Evolutionary conservation across 106 monocot genomes (phyloP).

Genomic region (Chionographis japonica): DNA sequence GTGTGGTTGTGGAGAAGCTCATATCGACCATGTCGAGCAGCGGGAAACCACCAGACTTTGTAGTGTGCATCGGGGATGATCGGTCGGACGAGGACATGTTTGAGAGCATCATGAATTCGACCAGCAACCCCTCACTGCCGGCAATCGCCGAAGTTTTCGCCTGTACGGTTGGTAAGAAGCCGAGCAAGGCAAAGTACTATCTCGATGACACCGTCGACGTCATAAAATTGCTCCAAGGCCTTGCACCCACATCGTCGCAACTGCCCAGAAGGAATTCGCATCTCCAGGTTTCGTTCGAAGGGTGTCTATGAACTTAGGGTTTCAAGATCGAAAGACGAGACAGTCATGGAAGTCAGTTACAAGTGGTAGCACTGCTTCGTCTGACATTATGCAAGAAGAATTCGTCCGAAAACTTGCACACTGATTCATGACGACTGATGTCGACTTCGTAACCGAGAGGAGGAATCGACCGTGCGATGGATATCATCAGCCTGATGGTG

Average conservation of each 20-base stretch:
- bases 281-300: conserved; percentile 51
- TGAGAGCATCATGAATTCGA: conserved; percentile 51
- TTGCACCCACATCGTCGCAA: conserved; percentile 32
- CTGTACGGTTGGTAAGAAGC: conserved; percentile 85
- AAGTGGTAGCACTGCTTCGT: too few species aligned
- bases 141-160: conserved; percentile 56
- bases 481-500: too few species aligned
- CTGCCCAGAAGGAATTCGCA: conserved; percentile 15
- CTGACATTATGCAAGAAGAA: too few species aligned
- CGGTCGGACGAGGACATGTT: conserved; percentile 94
- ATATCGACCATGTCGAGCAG: conserved; percentile 36
- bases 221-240: conserved; percentile 58
- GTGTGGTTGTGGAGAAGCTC: conserved; percentile 36
- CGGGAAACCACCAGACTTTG: conserved; percentile 54
- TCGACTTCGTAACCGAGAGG: too few species aligned
- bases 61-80: conserved; percentile 80
- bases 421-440: too few species aligned
- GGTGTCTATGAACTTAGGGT: conserved; percentile 21
- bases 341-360: too few species aligned
- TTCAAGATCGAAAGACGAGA: too few species aligned
- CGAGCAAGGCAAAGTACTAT: conserved; percentile 88
- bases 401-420: too few species aligned
- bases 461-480: too few species aligned
- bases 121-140: conserved; percentile 30
- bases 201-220: conserved; percentile 77